Evolutionary conservation across 1,284 basidiomycete species (phyloP).

Genomic region (Marasmius sp.): DNA sequence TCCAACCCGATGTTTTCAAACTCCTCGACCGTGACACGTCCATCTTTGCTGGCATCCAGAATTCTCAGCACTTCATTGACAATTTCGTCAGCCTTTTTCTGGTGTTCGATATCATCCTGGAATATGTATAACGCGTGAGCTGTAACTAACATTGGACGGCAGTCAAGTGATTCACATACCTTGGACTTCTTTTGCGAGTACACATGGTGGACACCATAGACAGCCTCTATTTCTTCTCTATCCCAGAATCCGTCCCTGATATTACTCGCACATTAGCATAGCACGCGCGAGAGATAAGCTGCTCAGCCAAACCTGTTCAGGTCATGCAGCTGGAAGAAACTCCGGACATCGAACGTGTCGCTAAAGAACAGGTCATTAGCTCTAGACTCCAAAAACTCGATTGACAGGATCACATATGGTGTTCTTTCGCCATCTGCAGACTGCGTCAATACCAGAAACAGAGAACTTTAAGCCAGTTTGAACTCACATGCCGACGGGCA

Average conservation of each 20-base stretch:
- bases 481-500: constrained; percentile 60
- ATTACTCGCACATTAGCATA: background rate
- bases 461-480: background rate
- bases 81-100: constrained; percentile 83
- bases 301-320: constrained; percentile 64
- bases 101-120: constrained; percentile 77
- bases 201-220: constrained; percentile 95
- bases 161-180: constrained; percentile 31
- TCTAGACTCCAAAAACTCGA: background rate
- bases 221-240: constrained; percentile 81
- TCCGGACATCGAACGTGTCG: constrained; percentile 74
- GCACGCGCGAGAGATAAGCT: background rate
- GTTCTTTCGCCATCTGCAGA: constrained; percentile 76
- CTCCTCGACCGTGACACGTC: constrained; percentile 77
- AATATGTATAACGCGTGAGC: background rate
- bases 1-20: constrained; percentile 78
- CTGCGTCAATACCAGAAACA: constrained; percentile 14
- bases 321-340: constrained; percentile 91
- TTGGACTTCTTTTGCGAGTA: constrained; percentile 87
- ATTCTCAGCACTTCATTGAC: constrained; percentile 72
- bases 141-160: background rate
- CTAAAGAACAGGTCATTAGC: constrained; percentile 35
- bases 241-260: constrained; percentile 73
- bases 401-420: constrained; percentile 66
- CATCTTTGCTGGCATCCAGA: constrained; percentile 83